Evolutionary conservation across 1,284 basidiomycete genomes (phyloP).

Genomic region (Cryptococcus sp.): DNA sequence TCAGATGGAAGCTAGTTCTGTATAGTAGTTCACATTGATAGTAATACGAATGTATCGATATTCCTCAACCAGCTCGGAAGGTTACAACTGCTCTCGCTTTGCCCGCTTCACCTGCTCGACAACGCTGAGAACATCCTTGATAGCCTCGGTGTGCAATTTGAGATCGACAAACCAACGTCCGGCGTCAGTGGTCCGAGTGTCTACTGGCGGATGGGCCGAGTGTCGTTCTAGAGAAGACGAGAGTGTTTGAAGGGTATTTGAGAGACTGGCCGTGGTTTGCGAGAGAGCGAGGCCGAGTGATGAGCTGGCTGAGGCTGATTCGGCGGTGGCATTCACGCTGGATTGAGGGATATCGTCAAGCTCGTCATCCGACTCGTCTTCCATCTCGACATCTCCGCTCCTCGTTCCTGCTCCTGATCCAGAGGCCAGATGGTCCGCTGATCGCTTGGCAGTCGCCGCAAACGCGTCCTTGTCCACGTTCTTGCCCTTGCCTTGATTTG

Average conservation of each 20-base stretch:
- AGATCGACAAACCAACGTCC: slow-evolving; percentile 41
- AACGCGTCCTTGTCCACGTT: slow-evolving; percentile 15
- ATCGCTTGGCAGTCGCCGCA: slow-evolving; percentile 17
- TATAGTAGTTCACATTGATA: background rate
- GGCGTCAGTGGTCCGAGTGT: slow-evolving; percentile 10
- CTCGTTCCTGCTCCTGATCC: background rate
- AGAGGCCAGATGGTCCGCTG: slow-evolving; percentile 9
- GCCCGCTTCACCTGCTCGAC: slow-evolving; percentile 24
- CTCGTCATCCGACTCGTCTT: background rate
- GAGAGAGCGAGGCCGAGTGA: slow-evolving; percentile 9
- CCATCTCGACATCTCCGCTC: slow-evolving; percentile 7
- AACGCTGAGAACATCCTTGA: slow-evolving; percentile 40
- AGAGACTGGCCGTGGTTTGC: slow-evolving; percentile 11
- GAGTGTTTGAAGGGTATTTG: slow-evolving; percentile 16
- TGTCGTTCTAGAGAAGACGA: slow-evolving; percentile 27
- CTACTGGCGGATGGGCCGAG: slow-evolving; percentile 7
- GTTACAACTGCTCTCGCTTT: slow-evolving; percentile 8
- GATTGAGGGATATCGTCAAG: background rate
- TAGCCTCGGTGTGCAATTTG: slow-evolving; percentile 45
- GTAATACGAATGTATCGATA: background rate
- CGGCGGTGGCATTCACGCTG: background rate
- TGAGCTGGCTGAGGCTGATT: slow-evolving; percentile 7
- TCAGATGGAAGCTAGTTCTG: too few relatives aligned
- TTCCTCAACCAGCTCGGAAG: background rate
- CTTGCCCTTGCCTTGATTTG: slow-evolving; percentile 11